phyloP scores from a whole-genome alignment of 2,329 filamentous ascomycete species.

The Penicillium concentricum region DNA sequence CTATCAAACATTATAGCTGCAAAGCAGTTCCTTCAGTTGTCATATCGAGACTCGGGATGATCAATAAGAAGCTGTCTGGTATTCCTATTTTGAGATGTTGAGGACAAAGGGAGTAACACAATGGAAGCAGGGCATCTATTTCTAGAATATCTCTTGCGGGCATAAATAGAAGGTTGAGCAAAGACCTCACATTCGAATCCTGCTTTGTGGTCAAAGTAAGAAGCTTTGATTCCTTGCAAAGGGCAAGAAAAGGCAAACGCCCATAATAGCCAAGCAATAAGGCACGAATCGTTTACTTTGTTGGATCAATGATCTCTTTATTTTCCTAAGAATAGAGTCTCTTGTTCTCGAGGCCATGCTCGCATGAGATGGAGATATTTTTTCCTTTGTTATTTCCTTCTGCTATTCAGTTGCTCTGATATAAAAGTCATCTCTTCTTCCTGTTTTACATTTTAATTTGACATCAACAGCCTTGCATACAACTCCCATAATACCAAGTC shows the following conservation, averaged over 20 bases:
- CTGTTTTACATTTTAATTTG: neutral
- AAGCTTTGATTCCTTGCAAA: neutral
- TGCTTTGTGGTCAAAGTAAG: neutral
- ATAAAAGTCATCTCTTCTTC: neutral
- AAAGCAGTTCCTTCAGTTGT: no score
- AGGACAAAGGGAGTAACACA: neutral
- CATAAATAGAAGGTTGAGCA: neutral
- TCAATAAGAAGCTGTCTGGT: neutral
- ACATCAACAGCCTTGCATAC: neutral
- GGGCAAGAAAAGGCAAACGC: neutral
- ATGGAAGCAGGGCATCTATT: neutral
- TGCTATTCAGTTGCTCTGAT: neutral
- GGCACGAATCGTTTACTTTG: neutral
- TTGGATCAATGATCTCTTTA: neutral
- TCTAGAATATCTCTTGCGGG: neutral
- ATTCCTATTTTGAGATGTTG: neutral
- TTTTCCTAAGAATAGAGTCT: neutral
- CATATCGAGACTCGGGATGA: neutral
- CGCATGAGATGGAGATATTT: neutral
- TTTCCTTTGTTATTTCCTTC: neutral
- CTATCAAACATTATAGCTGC: no score
- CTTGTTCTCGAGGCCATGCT: neutral
- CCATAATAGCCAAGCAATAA: neutral
- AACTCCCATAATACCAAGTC: neutral
- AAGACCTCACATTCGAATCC: neutral